Conservation (phyloP, 2,329 filamentous ascomycete species). For the Fusarium sp. region DNA sequence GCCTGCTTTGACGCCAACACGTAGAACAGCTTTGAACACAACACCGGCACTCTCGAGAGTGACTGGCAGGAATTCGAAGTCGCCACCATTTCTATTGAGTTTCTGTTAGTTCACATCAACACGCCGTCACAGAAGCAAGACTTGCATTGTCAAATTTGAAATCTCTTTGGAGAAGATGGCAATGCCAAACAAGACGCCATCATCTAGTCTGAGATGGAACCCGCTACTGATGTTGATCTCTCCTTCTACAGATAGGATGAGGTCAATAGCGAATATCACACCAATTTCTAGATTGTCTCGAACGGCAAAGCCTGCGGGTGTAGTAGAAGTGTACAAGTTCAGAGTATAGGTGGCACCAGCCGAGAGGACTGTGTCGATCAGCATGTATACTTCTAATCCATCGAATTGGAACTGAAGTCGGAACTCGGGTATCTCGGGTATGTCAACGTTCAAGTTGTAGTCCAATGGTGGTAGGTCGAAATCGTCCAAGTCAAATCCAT, state of each 20-base stretch:
- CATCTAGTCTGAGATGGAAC: background rate
- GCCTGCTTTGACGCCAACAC: background rate
- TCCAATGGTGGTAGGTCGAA: background rate
- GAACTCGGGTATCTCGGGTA: background rate
- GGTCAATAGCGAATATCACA: background rate
- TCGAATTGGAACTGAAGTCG: background rate
- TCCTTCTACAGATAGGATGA: background rate
- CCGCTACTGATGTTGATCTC: background rate
- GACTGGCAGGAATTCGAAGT: background rate
- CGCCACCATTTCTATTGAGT: background rate
- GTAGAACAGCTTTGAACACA: background rate
- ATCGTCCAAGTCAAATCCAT: background rate
- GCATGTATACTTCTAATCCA: background rate
- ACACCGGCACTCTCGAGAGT: background rate
- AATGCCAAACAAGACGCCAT: background rate
- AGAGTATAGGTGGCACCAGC: background rate
- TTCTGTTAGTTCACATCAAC: rapidly evolving
- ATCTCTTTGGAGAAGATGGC: background rate
- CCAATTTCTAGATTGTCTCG: background rate
- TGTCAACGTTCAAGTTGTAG: background rate
- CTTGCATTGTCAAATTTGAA: background rate
- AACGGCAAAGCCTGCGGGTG: background rate
- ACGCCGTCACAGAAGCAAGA: rapidly evolving
- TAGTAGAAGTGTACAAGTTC: background rate
- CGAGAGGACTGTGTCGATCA: background rate